Conservation (phyloP, 768 basidiomycete genomes). For the Ramaria sp. region DNA sequence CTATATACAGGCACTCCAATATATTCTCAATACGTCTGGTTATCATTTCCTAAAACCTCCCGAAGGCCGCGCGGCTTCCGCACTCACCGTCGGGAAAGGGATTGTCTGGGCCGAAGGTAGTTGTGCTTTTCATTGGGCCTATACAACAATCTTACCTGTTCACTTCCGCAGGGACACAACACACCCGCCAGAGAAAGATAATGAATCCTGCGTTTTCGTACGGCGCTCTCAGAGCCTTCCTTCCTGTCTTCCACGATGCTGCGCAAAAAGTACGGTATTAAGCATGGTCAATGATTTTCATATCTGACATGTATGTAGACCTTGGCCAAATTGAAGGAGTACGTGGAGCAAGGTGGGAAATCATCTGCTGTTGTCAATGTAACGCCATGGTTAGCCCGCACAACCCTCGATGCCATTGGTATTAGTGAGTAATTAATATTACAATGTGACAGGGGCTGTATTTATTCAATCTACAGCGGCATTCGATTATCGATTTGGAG, state of each 20-base stretch:
- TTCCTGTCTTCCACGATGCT: constrained; percentile 14
- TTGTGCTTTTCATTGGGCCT: too few species aligned
- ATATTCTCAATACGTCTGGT: not conserved
- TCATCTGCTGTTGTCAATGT: constrained; percentile 30
- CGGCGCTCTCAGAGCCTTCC: constrained; percentile 29
- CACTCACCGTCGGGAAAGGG: not conserved
- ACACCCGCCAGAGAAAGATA: constrained; percentile 23
- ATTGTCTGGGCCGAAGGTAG: not conserved
- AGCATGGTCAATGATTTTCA: not conserved
- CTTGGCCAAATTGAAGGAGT: constrained; percentile 39
- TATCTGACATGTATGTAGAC: constrained; percentile 22
- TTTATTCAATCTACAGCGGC: constrained; percentile 13
- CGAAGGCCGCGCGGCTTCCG: not conserved
- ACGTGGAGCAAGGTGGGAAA: constrained; percentile 26
- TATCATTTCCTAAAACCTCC: not conserved
- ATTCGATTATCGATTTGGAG: constrained; percentile 44
- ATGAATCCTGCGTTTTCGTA: constrained; percentile 24
- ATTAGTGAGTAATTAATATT: constrained; percentile 19
- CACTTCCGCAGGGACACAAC: not conserved
- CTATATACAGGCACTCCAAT: not conserved
- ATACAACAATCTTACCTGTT: not conserved
- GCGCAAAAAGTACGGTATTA: constrained; percentile 14
- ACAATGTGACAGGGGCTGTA: not conserved
- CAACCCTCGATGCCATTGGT: constrained; percentile 29
- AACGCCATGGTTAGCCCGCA: constrained; percentile 30